A percentile compares a stretch with the other conserved stretches of the same genome.
Conservation (phyloP, 1,284 basidiomycete species). For the Trametes versicolor region DNA sequence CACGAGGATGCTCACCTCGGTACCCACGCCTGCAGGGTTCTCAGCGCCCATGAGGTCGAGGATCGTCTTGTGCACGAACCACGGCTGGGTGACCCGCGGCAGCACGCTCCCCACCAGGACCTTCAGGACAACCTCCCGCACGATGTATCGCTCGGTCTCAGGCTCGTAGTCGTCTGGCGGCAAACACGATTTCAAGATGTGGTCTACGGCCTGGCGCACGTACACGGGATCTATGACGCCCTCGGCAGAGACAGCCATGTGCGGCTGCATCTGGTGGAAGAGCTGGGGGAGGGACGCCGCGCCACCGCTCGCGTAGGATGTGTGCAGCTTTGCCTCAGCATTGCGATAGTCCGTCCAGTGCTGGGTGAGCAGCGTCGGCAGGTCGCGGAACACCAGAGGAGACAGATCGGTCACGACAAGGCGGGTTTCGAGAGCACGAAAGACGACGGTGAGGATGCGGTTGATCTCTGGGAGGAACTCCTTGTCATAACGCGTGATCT, state of each 20-base stretch:
- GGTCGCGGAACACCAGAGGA: slow-evolving; percentile 64
- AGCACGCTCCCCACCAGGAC: slow-evolving; percentile 73
- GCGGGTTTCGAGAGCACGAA: slow-evolving; percentile 69
- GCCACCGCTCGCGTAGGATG: slow-evolving; percentile 75
- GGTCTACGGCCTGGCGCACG: slow-evolving; percentile 78
- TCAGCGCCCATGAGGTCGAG: slow-evolving; percentile 66
- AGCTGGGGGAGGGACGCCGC: slow-evolving; percentile 66
- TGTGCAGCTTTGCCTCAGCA: slow-evolving; percentile 65
- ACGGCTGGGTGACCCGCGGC: slow-evolving; percentile 78
- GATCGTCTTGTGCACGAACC: slow-evolving; percentile 79
- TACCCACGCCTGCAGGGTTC: slow-evolving; percentile 35
- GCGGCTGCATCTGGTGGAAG: slow-evolving; percentile 82
- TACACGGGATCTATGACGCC: slow-evolving; percentile 78
- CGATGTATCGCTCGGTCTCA: slow-evolving; percentile 76
- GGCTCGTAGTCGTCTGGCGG: slow-evolving; percentile 76
- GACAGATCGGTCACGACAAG: slow-evolving; percentile 63
- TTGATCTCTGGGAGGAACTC: slow-evolving; percentile 81
- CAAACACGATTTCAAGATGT: slow-evolving; percentile 71
- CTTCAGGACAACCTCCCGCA: slow-evolving; percentile 82
- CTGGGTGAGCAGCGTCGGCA: slow-evolving; percentile 72
- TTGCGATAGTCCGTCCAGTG: slow-evolving; percentile 81
- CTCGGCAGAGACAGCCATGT: slow-evolving; percentile 76
- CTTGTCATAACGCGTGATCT: slow-evolving; percentile 83
- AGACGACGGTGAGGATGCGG: slow-evolving; percentile 62
- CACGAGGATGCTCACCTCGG: slow-evolving; percentile 44